Percentiles rank a stretch among this genome's conserved stretches.
These are phyloP conservation scores for Lachancea dasiensis DNA, from an alignment of 805 yeast species.

Conservation along the genomic window DNA sequence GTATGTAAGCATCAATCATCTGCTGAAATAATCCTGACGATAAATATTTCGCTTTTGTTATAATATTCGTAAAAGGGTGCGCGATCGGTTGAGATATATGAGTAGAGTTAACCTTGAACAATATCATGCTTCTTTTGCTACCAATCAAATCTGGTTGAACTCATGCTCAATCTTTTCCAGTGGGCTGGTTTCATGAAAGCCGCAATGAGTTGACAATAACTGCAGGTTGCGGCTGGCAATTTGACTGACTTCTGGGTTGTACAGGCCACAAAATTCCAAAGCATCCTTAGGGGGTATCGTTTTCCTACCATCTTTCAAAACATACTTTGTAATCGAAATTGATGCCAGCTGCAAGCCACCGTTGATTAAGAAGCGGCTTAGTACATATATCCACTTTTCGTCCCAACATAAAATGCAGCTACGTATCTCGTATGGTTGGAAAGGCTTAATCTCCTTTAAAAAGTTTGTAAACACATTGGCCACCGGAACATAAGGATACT, in stretches of 20 bases:
- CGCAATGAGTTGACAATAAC: slow-evolving; percentile 20
- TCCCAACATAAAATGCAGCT: slow-evolving; percentile 76
- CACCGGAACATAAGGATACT: slow-evolving; percentile 63
- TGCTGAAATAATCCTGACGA: too few species aligned
- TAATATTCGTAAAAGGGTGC: too few species aligned
- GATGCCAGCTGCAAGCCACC: slow-evolving; percentile 42
- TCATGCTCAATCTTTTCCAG: slow-evolving; percentile 19
- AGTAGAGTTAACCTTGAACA: too few species aligned
- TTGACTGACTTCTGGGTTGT: slow-evolving; percentile 44
- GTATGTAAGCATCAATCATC: too few species aligned
- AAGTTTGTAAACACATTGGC: slow-evolving; percentile 66
- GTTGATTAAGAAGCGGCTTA: slow-evolving; percentile 51
- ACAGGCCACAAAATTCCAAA: slow-evolving; percentile 49
- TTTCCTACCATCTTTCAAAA: slow-evolving; percentile 69
- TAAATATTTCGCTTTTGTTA: too few species aligned
- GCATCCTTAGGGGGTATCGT: slow-evolving; percentile 66
- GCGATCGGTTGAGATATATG: too few species aligned
- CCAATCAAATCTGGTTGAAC: slow-evolving; percentile 7
- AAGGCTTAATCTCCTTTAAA: slow-evolving; percentile 67
- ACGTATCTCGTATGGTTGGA: slow-evolving; percentile 48
- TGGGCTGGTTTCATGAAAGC: slow-evolving; percentile 28
- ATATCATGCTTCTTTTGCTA: too few species aligned
- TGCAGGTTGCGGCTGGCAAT: slow-evolving; percentile 37
- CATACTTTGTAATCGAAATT: slow-evolving; percentile 68
- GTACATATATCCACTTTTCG: slow-evolving; percentile 73